phyloP scores from a whole-genome alignment of 2,329 filamentous ascomycete genomes.

The Paramyrothecium sp. region DNA sequence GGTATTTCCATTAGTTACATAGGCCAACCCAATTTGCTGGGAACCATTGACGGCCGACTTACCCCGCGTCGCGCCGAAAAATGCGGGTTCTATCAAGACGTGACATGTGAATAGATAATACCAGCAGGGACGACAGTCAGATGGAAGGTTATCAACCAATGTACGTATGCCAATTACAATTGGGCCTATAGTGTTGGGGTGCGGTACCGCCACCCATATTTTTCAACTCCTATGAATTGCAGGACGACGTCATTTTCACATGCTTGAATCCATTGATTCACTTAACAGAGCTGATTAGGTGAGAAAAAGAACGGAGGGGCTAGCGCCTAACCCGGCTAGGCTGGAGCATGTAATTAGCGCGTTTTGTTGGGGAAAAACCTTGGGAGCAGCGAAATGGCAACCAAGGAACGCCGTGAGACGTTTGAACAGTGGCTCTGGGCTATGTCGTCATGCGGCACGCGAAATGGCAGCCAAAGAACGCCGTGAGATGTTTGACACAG shows the following conservation, averaged over 20 bases:
- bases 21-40: not conserved
- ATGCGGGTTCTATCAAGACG: constrained; percentile 1
- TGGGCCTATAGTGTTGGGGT: constrained; percentile 2
- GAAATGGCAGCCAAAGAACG: not conserved
- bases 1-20: constrained; percentile 1
- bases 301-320: not conserved
- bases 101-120: constrained; percentile 4
- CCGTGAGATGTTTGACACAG: too few species aligned
- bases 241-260: not conserved
- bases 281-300: not conserved
- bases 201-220: constrained; percentile 1
- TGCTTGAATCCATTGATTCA: not conserved
- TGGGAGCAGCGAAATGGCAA: not conserved
- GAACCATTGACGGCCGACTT: constrained; percentile 1
- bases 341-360: too few species aligned
- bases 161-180: constrained; percentile 3
- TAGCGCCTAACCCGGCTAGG: not conserved
- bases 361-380: too few species aligned
- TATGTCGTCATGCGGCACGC: not conserved
- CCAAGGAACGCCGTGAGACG: not conserved
- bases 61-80: constrained; percentile 3
- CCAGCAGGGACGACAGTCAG: constrained; percentile 1
- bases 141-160: constrained; percentile 2
- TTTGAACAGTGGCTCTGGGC: too few species aligned
- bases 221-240: not conserved